phyloP scores from a whole-genome alignment of 768 basidiomycete genomes.

The Russula vinacea region DNA sequence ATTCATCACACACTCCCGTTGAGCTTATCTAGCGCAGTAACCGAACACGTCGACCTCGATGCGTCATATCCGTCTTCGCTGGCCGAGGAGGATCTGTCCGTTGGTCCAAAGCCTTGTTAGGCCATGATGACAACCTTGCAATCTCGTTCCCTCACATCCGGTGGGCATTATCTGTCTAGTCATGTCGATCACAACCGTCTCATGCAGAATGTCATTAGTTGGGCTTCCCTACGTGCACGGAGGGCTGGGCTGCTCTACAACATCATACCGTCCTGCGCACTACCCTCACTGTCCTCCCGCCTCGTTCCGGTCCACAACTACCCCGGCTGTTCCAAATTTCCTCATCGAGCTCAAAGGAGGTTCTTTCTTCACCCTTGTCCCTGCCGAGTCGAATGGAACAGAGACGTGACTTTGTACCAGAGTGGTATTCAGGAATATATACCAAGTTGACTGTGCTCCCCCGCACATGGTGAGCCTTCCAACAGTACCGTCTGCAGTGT shows the following conservation, averaged over 20 bases:
- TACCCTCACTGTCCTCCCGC: slow-evolving; percentile 56
- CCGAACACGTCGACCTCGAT: slow-evolving; percentile 48
- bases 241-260: slow-evolving; percentile 87
- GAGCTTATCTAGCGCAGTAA: slow-evolving; percentile 39
- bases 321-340: slow-evolving; percentile 43
- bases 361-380: slow-evolving; percentile 71
- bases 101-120: slow-evolving; percentile 51
- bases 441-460: slow-evolving; percentile 55
- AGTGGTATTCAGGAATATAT: slow-evolving; percentile 88
- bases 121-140: slow-evolving; percentile 47
- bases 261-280: slow-evolving; percentile 71
- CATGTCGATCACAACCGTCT: background rate
- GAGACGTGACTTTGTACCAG: slow-evolving; percentile 35
- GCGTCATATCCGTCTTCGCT: slow-evolving; percentile 63
- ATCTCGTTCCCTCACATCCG: slow-evolving; percentile 65
- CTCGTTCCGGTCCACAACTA: slow-evolving; percentile 26
- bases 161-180: slow-evolving; percentile 37
- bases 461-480: slow-evolving; percentile 52
- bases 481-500: slow-evolving; percentile 39
- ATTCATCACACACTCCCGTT: background rate
- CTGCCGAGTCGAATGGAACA: slow-evolving; percentile 35
- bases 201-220: slow-evolving; percentile 43
- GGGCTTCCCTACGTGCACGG: slow-evolving; percentile 69
- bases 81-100: slow-evolving; percentile 58
- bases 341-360: slow-evolving; percentile 63